Percentiles rank a stretch among this genome's conserved stretches.
Conservation (phyloP, 371 early-diverging fungal genomes). For the Apophysomyces variabilis region DNA sequence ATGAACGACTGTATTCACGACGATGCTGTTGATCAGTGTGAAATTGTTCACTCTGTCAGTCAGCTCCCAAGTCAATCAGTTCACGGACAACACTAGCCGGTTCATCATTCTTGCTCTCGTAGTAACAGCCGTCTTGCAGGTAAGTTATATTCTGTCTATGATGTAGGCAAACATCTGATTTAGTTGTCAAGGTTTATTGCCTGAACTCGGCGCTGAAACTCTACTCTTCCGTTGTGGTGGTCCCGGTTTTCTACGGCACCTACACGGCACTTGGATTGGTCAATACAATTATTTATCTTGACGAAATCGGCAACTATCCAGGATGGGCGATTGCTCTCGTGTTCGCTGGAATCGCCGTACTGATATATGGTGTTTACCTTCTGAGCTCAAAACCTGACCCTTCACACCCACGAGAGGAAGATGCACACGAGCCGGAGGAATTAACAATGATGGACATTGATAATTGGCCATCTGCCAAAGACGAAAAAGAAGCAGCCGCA, state of each 20-base stretch:
- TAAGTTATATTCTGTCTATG: conserved; percentile 8
- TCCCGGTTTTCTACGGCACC: conserved; percentile 73
- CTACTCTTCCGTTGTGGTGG: conserved; percentile 69
- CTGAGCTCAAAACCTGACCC: conserved; percentile 64
- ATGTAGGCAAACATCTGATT: too few relatives aligned
- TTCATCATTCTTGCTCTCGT: conserved; percentile 62
- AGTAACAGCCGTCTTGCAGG: conserved; percentile 68
- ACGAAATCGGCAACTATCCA: conserved; percentile 61
- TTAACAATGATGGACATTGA: conserved; percentile 24
- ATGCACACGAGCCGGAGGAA: conserved; percentile 21
- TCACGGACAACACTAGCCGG: conserved; percentile 62
- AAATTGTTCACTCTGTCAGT: conserved; percentile 62
- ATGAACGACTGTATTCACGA: not conserved
- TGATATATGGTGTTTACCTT: conserved; percentile 62
- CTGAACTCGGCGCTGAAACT: conserved; percentile 69
- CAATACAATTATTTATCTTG: conserved; percentile 69
- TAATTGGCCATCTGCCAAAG: conserved; percentile 37
- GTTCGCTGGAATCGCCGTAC: conserved; percentile 58
- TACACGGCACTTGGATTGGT: conserved; percentile 69
- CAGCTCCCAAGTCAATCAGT: conserved; percentile 60
- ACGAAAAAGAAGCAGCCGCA: conserved; percentile 32
- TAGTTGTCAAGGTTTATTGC: conserved; percentile 59
- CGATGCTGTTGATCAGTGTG: conserved; percentile 37
- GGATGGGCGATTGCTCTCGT: conserved; percentile 64
- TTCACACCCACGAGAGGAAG: conserved; percentile 20